phyloP scores from a whole-genome alignment of 2,329 filamentous ascomycete species.

The Atkinsonella texensis region DNA sequence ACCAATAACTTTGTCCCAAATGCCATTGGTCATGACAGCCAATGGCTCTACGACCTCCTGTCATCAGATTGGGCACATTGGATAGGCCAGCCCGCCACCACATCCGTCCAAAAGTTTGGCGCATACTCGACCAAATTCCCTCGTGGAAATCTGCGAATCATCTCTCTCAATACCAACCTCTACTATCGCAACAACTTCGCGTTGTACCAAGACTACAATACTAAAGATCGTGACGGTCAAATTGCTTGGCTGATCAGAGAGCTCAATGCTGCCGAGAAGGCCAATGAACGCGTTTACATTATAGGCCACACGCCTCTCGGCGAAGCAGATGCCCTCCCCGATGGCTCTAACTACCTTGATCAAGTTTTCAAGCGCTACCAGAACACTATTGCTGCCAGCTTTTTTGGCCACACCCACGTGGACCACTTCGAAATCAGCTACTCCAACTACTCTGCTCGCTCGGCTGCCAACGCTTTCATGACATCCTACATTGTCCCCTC shows the following conservation, averaged over 20 bases:
- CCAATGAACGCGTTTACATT: conserved; percentile 41
- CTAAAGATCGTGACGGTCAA: conserved; percentile 39
- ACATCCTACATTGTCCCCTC: conserved; percentile 43
- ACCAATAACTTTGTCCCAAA: conserved; percentile 35
- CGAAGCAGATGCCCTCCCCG: conserved; percentile 36
- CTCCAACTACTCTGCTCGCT: conserved; percentile 30
- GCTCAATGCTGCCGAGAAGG: conserved; percentile 39
- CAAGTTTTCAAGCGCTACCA: conserved; percentile 41
- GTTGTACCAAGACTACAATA: conserved; percentile 32
- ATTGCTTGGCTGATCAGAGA: conserved; percentile 41
- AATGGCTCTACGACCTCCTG: conserved; percentile 41
- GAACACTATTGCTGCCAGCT: conserved; percentile 40
- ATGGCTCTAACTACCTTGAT: conserved; percentile 39
- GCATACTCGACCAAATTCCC: conserved; percentile 35
- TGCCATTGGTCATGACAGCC: conserved; percentile 24
- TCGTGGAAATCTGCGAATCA: conserved; percentile 37
- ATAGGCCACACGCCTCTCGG: conserved; percentile 46
- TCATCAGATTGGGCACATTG: conserved; percentile 33
- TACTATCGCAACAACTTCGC: conserved; percentile 46
- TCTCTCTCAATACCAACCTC: conserved; percentile 46
- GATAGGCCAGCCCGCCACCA: conserved; percentile 24
- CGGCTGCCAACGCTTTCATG: conserved; percentile 30
- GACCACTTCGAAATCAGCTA: conserved; percentile 47
- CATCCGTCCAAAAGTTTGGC: conserved; percentile 27
- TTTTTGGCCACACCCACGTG: conserved; percentile 45